A percentile compares a stretch with the other conserved stretches of the same genome.
These are phyloP conservation scores for Russula griseocarnosa DNA, from an alignment of 768 basidiomycete species.

Conservation along the genomic window DNA sequence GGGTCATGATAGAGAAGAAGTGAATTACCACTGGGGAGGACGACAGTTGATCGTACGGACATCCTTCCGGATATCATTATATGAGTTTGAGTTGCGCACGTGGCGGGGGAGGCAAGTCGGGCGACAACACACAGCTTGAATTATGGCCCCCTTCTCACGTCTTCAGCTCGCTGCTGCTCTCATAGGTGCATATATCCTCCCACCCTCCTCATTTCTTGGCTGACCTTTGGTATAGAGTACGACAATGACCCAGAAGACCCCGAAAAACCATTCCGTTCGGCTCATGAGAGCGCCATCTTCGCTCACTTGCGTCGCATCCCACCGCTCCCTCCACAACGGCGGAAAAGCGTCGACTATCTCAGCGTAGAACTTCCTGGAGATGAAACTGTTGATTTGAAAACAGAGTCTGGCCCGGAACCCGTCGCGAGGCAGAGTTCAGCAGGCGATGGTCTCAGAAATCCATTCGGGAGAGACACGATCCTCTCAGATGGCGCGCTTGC, in stretches of 20 bases:
- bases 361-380: slow-evolving; percentile 66
- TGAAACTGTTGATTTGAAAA: slow-evolving; percentile 32
- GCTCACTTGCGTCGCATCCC: slow-evolving; percentile 63
- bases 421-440: slow-evolving; percentile 56
- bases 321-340: slow-evolving; percentile 47
- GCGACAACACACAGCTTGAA: neutral
- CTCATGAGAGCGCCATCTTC: slow-evolving; percentile 83
- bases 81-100: slow-evolving; percentile 6
- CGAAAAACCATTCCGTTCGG: slow-evolving; percentile 54
- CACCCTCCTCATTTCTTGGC: slow-evolving; percentile 3
- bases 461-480: slow-evolving; percentile 63
- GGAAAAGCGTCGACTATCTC: slow-evolving; percentile 58
- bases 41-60: neutral
- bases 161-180: slow-evolving; percentile 83
- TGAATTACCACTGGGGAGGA: slow-evolving; percentile 16
- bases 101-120: neutral
- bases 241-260: slow-evolving; percentile 82
- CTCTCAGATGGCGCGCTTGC: slow-evolving; percentile 50
- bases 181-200: slow-evolving; percentile 51
- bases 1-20: slow-evolving; percentile 34
- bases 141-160: slow-evolving; percentile 61
- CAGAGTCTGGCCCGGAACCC: slow-evolving; percentile 47
- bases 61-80: neutral
- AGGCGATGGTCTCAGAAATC: slow-evolving; percentile 63
- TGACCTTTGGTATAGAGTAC: slow-evolving; percentile 56